Percentiles rank a stretch among this genome's conserved stretches.
Evolutionary conservation across 805 yeast genomes (phyloP).

Genomic region (Middelhovenomyces tepae): DNA sequence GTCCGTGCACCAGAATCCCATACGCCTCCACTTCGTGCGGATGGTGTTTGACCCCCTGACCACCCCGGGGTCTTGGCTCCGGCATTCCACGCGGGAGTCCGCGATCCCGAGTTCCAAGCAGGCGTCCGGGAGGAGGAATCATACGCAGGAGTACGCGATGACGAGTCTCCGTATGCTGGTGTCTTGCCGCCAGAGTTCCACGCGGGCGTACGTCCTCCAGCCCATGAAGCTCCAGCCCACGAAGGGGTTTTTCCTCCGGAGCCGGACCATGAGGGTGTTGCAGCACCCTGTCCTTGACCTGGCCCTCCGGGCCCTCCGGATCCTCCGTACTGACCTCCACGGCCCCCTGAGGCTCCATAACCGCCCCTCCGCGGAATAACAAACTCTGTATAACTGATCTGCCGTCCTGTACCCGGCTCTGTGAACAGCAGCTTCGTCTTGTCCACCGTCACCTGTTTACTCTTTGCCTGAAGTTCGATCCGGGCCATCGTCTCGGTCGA

Average conservation of each 20-base stretch:
- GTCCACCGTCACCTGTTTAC: slow-evolving; percentile 76
- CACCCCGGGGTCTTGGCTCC: slow-evolving; percentile 23
- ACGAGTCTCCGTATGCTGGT: slow-evolving; percentile 32
- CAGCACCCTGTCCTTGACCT: slow-evolving; percentile 16
- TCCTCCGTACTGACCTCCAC: slow-evolving; percentile 6
- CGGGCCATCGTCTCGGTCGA: slow-evolving; percentile 88
- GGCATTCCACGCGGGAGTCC: slow-evolving; percentile 24
- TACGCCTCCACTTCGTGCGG: slow-evolving; percentile 19
- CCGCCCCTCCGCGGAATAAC: slow-evolving; percentile 31
- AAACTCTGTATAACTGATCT: slow-evolving; percentile 14
- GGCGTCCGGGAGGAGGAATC: slow-evolving; percentile 26
- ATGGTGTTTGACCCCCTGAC: slow-evolving; percentile 29
- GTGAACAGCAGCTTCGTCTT: slow-evolving; percentile 70
- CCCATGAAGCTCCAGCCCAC: slow-evolving; percentile 39
- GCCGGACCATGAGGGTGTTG: slow-evolving; percentile 31
- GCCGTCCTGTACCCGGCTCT: slow-evolving; percentile 42
- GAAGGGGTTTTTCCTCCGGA: slow-evolving; percentile 45
- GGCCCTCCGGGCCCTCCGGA: slow-evolving; percentile 15
- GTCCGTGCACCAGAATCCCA: slow-evolving; percentile 13
- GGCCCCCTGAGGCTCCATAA: slow-evolving; percentile 14
- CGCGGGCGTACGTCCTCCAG: slow-evolving; percentile 40
- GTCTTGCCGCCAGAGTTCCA: slow-evolving; percentile 34
- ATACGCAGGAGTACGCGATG: slow-evolving; percentile 44
- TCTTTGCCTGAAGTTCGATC: slow-evolving; percentile 87
- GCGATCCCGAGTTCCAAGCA: slow-evolving; percentile 28